Evolutionary conservation across 495 filamentous ascomycete species (phyloP), one percentile per base, ranked within the genome.

Genomic region (Neurospora sp.): DNA sequence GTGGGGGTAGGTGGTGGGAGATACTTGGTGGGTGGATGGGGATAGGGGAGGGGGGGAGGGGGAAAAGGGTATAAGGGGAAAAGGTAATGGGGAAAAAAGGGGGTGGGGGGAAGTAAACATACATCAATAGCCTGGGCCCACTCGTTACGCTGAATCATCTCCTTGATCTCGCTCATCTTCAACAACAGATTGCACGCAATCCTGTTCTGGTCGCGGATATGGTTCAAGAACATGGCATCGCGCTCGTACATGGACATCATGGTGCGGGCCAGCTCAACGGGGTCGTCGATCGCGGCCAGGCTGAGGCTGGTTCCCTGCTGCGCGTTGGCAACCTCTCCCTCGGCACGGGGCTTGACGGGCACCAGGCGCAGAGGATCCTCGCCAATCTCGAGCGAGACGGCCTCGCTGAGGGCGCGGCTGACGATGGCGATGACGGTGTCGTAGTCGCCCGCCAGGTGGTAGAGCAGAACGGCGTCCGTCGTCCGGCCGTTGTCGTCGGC

Each of bases 401-500:
- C 91, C 79, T 97, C 94, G 31, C 94, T 94, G 38, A 98, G 85
- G n/a, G 94, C 90, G 39, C 93, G 90, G 81, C 95, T 97, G 75
- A 97, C 89, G 75, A 97, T 94, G 54, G 88, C 83, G 72, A 98
- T 89, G 48, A 98, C 96, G 72, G 88, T 92, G 76, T 98, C 94
- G 79, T 96, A 98, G 77, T 99, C 93, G 77, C 93, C 93, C 0
- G 95, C 94, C 42, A 99, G 87, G 80, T 98, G 94, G 78, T 96
- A 98, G 46, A 99, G 84, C 69, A 99, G 86, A 6, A 98, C 95
- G 1, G 96, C 94, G 81, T 99, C 96, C 8, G 93, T 93, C 2
- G 90, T 92, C 44, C 96, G 87, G 41, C 96, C 95, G 80, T 93
- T 96, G 77, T 98, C 96, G 75, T 98, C 94, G 6, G 96, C 96